Evolutionary conservation across 1,284 basidiomycete species (phyloP).

Genomic region (Papiliotrema flavescens): DNA sequence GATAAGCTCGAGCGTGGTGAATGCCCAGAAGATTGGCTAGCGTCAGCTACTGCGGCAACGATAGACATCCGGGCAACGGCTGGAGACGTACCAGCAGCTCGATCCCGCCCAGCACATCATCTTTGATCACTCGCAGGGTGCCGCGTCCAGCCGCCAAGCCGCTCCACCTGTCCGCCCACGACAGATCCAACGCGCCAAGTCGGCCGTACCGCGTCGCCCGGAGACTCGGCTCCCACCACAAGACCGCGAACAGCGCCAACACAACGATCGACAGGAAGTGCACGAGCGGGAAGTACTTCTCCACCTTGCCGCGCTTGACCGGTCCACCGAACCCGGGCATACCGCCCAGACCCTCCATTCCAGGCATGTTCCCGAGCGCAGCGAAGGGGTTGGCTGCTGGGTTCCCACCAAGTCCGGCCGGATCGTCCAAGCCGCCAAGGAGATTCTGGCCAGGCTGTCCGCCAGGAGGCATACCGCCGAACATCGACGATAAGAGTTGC

Average conservation of each 20-base stretch:
- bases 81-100: slow-evolving; percentile 21
- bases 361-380: slow-evolving; percentile 12
- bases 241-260: slow-evolving; percentile 36
- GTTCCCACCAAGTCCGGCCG: slow-evolving; percentile 25
- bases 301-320: slow-evolving; percentile 18
- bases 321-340: slow-evolving; percentile 3
- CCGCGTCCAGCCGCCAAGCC: slow-evolving; percentile 19
- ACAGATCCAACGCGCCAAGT: slow-evolving; percentile 9
- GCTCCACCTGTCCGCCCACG: slow-evolving; percentile 18
- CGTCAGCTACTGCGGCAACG: slow-evolving; percentile 2
- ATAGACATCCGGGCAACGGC: too few relatives aligned
- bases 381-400: slow-evolving; percentile 12
- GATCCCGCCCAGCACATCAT: slow-evolving; percentile 16
- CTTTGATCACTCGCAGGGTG: slow-evolving; percentile 9
- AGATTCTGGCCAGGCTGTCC: slow-evolving; percentile 15
- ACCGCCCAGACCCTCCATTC: slow-evolving; percentile 9
- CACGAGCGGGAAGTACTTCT: slow-evolving; percentile 38
- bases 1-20: slow-evolving; percentile 43
- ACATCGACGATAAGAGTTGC: slow-evolving; percentile 30
- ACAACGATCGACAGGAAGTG: slow-evolving; percentile 36
- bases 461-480: slow-evolving; percentile 13
- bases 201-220: slow-evolving; percentile 7
- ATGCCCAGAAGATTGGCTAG: slow-evolving; percentile 51
- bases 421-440: slow-evolving; percentile 36
- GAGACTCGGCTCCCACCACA: slow-evolving; percentile 48